A percentile compares a stretch with the other conserved stretches of the same genome.
These are phyloP conservation scores for Elaeagnus macrophylla DNA, from an alignment of 306 rosid genomes.

Conservation along the genomic window DNA sequence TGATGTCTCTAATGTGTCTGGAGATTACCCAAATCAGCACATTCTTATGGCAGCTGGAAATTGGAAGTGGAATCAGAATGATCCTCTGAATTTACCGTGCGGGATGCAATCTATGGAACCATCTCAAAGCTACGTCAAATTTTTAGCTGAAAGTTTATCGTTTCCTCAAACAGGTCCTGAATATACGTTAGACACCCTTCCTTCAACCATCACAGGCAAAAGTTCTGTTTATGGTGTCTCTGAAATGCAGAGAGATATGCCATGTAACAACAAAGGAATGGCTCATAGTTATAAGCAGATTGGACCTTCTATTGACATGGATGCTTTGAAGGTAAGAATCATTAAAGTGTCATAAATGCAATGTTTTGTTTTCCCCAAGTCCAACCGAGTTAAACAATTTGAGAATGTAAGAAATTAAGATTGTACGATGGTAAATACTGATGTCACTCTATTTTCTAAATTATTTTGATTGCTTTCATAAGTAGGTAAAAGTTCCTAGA, in stretches of 20 bases:
- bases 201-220: slow-evolving; percentile 23
- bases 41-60: slow-evolving; percentile 21
- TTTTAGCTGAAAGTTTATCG: slow-evolving; percentile 43
- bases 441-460: too few species aligned
- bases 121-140: slow-evolving; percentile 40
- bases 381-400: too few species aligned
- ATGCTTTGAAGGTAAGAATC: slow-evolving; percentile 36
- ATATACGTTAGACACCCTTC: slow-evolving; percentile 31
- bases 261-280: slow-evolving; percentile 29
- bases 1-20: slow-evolving; percentile 23
- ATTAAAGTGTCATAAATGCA: not conserved
- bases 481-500: slow-evolving; percentile 24
- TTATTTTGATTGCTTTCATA: slow-evolving; percentile 12
- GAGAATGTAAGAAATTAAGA: too few species aligned
- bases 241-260: slow-evolving; percentile 27
- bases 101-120: slow-evolving; percentile 40
- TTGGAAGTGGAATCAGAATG: slow-evolving; percentile 17
- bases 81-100: slow-evolving; percentile 21
- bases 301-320: slow-evolving; percentile 36
- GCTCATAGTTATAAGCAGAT: slow-evolving; percentile 25
- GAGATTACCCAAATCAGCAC: slow-evolving; percentile 25
- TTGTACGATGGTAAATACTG: too few species aligned
- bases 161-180: slow-evolving; percentile 33
- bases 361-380: not conserved
- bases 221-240: slow-evolving; percentile 19